phyloP scores from a whole-genome alignment of 129 eudicot species.

The Centrapalus pauciflorus region DNA sequence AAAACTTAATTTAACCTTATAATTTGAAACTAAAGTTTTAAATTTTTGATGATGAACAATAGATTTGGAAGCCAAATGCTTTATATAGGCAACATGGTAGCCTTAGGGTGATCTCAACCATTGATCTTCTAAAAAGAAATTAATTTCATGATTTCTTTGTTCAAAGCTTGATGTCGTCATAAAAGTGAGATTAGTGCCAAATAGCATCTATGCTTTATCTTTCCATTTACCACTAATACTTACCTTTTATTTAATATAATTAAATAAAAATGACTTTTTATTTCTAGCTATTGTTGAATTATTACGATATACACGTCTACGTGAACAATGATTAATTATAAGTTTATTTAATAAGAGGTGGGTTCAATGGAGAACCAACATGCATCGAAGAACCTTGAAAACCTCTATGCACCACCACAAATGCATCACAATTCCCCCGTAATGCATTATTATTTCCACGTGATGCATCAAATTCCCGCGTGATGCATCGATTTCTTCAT shows the following conservation, averaged over 20 bases:
- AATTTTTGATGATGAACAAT: conserved; percentile 6
- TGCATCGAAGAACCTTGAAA: too few relatives aligned
- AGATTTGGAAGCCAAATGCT: conserved; percentile 1
- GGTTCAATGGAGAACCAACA: too few relatives aligned
- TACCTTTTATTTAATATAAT: conserved; percentile 2
- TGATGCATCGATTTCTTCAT: too few relatives aligned
- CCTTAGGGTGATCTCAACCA: conserved; percentile 15
- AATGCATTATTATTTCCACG: too few relatives aligned
- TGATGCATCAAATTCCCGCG: too few relatives aligned
- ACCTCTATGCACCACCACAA: too few relatives aligned
- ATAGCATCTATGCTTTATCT: conserved; percentile 24
- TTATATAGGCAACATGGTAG: conserved; percentile 31
- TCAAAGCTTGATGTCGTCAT: conserved; percentile 33
- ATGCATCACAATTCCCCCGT: too few relatives aligned
- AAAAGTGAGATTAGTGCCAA: conserved; percentile 29
- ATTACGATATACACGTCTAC: too few relatives aligned
- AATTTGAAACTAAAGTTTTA: not conserved
- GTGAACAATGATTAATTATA: too few relatives aligned
- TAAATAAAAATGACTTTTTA: too few relatives aligned
- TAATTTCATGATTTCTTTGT: conserved; percentile 13
- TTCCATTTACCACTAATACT: conserved; percentile 20
- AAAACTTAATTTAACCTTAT: not conserved
- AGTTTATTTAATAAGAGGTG: too few relatives aligned
- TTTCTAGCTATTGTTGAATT: too few relatives aligned
- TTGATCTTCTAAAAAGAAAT: conserved; percentile 15